Percentiles rank a stretch among this genome's conserved stretches.
These are phyloP conservation scores for Plectosphaerella sp. DNA, from an alignment of 2,329 filamentous ascomycete species.

Conservation along the genomic window DNA sequence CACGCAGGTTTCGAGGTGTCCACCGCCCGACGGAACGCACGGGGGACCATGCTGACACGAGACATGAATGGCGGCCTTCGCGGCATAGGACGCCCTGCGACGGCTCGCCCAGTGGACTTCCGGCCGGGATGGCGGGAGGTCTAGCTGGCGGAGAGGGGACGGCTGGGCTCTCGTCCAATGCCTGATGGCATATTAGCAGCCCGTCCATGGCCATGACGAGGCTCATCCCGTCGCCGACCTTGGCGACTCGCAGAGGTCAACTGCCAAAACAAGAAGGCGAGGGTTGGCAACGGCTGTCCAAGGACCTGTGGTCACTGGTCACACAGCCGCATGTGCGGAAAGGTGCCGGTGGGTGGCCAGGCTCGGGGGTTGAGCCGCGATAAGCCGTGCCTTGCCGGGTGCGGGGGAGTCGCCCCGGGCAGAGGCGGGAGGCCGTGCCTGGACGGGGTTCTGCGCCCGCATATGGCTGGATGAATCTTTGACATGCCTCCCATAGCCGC, in stretches of 20 bases:
- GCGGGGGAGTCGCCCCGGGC: not conserved
- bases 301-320: conserved; percentile 5
- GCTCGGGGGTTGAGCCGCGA: conserved; percentile 23
- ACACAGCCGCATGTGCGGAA: conserved; percentile 12
- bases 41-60: too few relatives aligned
- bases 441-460: too few relatives aligned
- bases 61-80: too few relatives aligned
- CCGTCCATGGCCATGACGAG: not conserved
- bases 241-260: conserved; percentile 2
- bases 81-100: too few relatives aligned
- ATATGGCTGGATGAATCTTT: not conserved
- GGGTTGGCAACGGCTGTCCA: conserved; percentile 10
- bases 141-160: conserved; percentile 1
- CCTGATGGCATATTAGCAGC: not conserved
- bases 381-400: conserved; percentile 36
- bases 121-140: not conserved
- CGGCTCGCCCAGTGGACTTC: too few relatives aligned
- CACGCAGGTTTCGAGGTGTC: too few relatives aligned
- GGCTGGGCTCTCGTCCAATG: conserved; percentile 4
- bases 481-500: conserved; percentile 11
- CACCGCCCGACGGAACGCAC: too few relatives aligned
- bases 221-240: conserved; percentile 2
- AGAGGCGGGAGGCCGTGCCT: conserved; percentile 2
- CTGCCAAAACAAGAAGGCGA: conserved; percentile 10
- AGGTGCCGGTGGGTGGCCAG: conserved; percentile 11